A percentile compares a stretch with the other conserved stretches of the same genome.
phyloP scores from a whole-genome alignment of 2,329 filamentous ascomycete species.

The Fusarium luffae region DNA sequence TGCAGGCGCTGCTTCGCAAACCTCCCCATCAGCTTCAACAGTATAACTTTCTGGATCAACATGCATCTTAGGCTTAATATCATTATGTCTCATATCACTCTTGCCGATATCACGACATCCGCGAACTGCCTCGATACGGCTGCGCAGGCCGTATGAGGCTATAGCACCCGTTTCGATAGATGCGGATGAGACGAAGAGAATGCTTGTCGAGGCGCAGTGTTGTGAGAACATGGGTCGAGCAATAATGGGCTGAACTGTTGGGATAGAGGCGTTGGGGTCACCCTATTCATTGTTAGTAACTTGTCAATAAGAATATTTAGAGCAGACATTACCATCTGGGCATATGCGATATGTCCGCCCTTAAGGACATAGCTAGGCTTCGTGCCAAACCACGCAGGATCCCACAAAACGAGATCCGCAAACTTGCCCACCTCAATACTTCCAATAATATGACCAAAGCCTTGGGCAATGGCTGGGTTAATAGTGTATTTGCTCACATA shows the following conservation, averaged over 20 bases:
- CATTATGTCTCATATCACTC: constrained; percentile 91
- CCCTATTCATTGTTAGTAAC: constrained; percentile 60
- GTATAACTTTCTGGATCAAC: constrained; percentile 92
- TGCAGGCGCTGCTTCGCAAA: constrained; percentile 79
- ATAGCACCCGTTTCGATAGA: constrained; percentile 75
- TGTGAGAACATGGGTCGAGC: constrained; percentile 88
- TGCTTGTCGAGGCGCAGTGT: constrained; percentile 74
- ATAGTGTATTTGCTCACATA: constrained; percentile 97
- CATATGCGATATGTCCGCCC: constrained; percentile 84
- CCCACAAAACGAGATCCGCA: constrained; percentile 90
- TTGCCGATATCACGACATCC: constrained; percentile 81
- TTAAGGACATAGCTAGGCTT: constrained; percentile 88
- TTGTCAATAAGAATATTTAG: background rate
- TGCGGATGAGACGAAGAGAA: constrained; percentile 84
- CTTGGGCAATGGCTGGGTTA: constrained; percentile 91
- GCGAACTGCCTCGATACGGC: constrained; percentile 82
- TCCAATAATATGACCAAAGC: constrained; percentile 87
- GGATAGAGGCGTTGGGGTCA: constrained; percentile 85
- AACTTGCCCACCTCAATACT: constrained; percentile 90
- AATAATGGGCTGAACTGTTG: constrained; percentile 86
- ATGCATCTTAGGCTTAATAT: constrained; percentile 83
- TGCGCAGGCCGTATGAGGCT: constrained; percentile 78
- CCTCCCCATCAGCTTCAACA: constrained; percentile 84
- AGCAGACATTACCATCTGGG: constrained; percentile 76
- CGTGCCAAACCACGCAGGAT: constrained; percentile 83